These are phyloP conservation scores for Priceomyces carsonii DNA, from an alignment of 805 yeast species.

Conservation along the genomic window DNA sequence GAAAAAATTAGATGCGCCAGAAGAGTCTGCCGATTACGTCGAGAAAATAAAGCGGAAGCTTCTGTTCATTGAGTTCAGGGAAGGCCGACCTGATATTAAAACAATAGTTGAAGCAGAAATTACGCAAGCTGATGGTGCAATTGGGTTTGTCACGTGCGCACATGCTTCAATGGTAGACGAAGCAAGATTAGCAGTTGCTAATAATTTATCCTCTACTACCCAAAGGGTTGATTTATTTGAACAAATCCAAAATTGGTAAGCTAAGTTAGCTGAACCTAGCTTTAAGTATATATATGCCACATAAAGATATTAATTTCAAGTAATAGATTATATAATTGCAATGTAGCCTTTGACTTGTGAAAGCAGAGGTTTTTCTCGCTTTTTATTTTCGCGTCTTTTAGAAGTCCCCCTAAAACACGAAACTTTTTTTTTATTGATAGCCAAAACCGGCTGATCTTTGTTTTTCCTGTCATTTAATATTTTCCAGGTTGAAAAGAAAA, in stretches of 20 bases:
- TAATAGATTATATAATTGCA: no score
- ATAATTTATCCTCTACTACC: slow-evolving; percentile 23
- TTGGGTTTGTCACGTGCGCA: slow-evolving; percentile 53
- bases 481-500: no score
- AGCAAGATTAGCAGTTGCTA: slow-evolving; percentile 26
- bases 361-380: no score
- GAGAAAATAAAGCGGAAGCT: slow-evolving; percentile 22
- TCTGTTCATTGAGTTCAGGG: slow-evolving; percentile 41
- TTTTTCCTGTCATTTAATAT: no score
- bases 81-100: slow-evolving; percentile 44
- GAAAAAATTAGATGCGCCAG: slow-evolving; percentile 14
- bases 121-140: slow-evolving; percentile 33
- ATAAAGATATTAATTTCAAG: no score
- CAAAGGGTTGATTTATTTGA: slow-evolving; percentile 37
- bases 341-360: no score
- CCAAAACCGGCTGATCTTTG: no score
- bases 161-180: slow-evolving; percentile 45
- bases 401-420: no score
- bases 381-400: no score
- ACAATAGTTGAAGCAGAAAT: slow-evolving; percentile 38
- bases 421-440: no score
- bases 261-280: no score
- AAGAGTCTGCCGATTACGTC: slow-evolving; percentile 10
- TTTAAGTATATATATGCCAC: no score
- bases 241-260: slow-evolving; percentile 34